Conservation (phyloP, 106 monocot species). For the Platanthera zijinensis region DNA sequence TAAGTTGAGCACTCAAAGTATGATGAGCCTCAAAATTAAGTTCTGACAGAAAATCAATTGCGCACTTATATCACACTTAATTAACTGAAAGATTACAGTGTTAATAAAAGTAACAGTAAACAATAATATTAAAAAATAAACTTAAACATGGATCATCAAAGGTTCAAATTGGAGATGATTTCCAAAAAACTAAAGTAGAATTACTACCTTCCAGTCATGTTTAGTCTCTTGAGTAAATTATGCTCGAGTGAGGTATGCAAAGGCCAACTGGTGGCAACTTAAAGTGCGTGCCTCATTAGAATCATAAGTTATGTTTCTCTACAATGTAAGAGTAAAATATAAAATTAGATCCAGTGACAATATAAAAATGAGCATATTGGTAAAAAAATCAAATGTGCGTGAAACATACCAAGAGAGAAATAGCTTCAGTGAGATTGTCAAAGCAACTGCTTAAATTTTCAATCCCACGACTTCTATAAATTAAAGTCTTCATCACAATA, state of each 20-base stretch:
- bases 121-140: background rate
- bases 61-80: constrained; percentile 31
- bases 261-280: constrained; percentile 43
- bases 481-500: constrained; percentile 48
- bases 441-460: constrained; percentile 43
- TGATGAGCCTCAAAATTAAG: constrained; percentile 13
- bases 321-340: background rate
- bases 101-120: background rate
- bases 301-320: constrained; percentile 25
- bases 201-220: constrained; percentile 36
- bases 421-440: constrained; percentile 58
- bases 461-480: constrained; percentile 45
- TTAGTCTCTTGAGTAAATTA: constrained; percentile 60
- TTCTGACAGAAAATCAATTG: constrained; percentile 25
- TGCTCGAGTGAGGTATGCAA: constrained; percentile 56
- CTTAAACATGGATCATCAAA: background rate
- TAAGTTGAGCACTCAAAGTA: constrained; percentile 3
- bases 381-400: background rate
- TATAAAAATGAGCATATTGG: background rate
- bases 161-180: background rate
- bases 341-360: background rate
- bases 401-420: constrained; percentile 56
- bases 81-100: constrained; percentile 23
- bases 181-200: background rate
- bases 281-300: constrained; percentile 15